Conservation (phyloP, 257 asterid genomes). For the Solanum appendiculatum region DNA sequence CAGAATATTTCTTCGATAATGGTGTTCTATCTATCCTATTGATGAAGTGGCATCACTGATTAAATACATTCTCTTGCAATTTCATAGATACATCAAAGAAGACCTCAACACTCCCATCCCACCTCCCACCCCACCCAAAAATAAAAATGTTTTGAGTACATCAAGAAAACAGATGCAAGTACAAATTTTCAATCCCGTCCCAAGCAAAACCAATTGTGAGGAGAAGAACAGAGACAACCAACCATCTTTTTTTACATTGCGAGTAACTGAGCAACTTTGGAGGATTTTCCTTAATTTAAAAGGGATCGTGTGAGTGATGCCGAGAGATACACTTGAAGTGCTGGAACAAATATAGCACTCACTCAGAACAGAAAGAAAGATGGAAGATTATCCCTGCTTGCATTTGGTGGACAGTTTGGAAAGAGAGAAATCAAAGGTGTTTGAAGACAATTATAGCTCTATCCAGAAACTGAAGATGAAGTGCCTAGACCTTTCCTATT, state of each 20-base stretch:
- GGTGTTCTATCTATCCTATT: background rate
- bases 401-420: background rate
- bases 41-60: background rate
- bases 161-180: background rate
- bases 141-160: background rate
- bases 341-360: background rate
- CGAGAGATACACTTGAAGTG: background rate
- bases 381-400: background rate
- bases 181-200: background rate
- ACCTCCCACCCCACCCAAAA: background rate
- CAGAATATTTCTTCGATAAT: background rate
- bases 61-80: background rate
- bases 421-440: background rate
- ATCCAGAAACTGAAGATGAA: background rate
- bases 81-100: background rate
- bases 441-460: background rate
- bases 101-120: background rate
- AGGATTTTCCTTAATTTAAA: background rate
- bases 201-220: background rate
- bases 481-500: background rate
- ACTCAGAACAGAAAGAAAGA: background rate
- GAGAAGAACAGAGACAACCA: background rate
- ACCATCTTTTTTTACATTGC: background rate
- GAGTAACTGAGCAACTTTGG: background rate
- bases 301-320: background rate